A percentile compares a stretch with the other conserved stretches of the same genome.
phyloP scores from a whole-genome alignment of 176 grass and related monocot species.

The Panicum miliaceum region DNA sequence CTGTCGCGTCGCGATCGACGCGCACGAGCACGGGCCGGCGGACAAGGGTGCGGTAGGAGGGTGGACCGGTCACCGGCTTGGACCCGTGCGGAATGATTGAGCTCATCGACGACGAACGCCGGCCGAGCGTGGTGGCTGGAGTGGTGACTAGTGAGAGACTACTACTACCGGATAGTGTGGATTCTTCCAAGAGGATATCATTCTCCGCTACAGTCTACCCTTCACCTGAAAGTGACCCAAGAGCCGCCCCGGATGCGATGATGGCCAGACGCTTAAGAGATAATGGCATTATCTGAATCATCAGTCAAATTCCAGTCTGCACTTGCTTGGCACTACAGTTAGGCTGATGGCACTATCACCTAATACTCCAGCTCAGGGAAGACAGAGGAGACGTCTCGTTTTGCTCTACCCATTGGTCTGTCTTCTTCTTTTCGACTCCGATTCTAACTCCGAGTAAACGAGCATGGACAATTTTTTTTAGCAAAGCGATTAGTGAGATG shows the following conservation, averaged over 20 bases:
- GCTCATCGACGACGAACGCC: neutral
- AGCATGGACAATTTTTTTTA: too few relatives aligned
- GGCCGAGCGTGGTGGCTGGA: neutral
- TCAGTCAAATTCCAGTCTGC: neutral
- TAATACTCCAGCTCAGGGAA: neutral
- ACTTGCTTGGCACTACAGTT: neutral
- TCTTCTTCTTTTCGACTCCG: too few relatives aligned
- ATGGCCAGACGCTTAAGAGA: neutral
- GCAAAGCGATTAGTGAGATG: neutral
- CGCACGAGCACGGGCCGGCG: neutral
- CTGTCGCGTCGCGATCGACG: neutral
- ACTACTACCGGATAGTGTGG: neutral
- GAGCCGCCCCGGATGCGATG: neutral
- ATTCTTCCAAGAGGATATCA: neutral
- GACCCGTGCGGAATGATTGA: neutral
- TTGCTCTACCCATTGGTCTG: too few relatives aligned
- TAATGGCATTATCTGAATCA: neutral
- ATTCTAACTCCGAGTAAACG: too few relatives aligned
- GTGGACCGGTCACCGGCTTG: neutral
- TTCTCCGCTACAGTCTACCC: neutral
- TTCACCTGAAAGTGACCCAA: neutral
- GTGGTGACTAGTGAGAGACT: neutral
- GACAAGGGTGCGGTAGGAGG: neutral
- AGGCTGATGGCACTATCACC: constrained; percentile 5
- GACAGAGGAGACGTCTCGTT: neutral